Evolutionary conservation across 2,329 filamentous ascomycete genomes (phyloP), one percentile per base, ranked within the genome.

Genomic region (Podosphaera xanthii): DNA sequence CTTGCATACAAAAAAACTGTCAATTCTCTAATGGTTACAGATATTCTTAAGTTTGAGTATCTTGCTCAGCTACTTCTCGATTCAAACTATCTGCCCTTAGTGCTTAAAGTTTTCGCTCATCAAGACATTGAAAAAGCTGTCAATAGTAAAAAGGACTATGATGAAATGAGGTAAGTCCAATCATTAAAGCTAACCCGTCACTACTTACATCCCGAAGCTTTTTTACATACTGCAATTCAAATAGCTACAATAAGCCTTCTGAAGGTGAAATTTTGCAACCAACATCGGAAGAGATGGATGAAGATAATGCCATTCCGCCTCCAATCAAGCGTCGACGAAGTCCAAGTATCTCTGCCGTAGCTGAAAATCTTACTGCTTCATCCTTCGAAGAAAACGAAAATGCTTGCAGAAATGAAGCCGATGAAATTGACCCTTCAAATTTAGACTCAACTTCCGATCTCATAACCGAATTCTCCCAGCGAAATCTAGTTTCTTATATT

Each of bases 41-140:
- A 98, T 69, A 80, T 97, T 35, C 75, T 98, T 63, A 95, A 96
- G 69, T 96, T 92, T 65, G 92, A 98, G 71, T 97, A 96, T 67
- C 74, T 98, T 67, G 91, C 89, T 0, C 92, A 98, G 68, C 78
- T 98, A 2, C 75, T 98, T 9, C 77, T 98, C 35, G 92, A 98
- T 71, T 92, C 88, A 3, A 97, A 95, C 70, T 98, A 96, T 69
- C 77, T 98, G 5, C 91, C 91, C 0, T 75, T 98, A 36, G 85
- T 95, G 33, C 74, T 98, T 38, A 97, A 97, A 72, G 80, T 96
- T 56, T 90, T 96, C 70, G 89, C 91, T 57, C 84, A 95, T 67
- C 90, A 96, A 70, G 94, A 98, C 63, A 82, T 96, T 42, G 91
- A 96, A 65, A 85, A 88, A 67, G 81, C 90, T 2, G 85, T 95